A percentile compares a stretch with the other conserved stretches of the same genome.
Conservation (phyloP, 441 rosid species). For the Erodium chrysanthum region DNA sequence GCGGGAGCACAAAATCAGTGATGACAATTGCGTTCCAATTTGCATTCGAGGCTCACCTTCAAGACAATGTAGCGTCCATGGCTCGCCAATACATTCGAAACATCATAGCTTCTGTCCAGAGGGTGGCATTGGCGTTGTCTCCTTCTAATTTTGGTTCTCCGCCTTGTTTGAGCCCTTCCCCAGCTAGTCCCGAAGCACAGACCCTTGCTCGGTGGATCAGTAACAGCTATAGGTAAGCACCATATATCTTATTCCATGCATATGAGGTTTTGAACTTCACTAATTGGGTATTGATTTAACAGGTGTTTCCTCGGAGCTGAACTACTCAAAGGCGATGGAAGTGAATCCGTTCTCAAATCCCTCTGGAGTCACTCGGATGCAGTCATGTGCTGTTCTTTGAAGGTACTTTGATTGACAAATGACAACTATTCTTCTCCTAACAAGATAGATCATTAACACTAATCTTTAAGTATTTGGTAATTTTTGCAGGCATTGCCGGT, state of each 20-base stretch:
- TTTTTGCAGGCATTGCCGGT: slow-evolving; percentile 57
- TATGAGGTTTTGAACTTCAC: no score
- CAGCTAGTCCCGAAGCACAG: slow-evolving; percentile 75
- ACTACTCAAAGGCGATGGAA: slow-evolving; percentile 27
- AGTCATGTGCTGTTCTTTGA: slow-evolving; percentile 61
- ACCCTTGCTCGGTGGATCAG: slow-evolving; percentile 80
- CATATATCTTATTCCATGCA: no score
- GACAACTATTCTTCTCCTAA: no score
- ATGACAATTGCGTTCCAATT: slow-evolving; percentile 93
- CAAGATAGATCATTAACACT: neutral
- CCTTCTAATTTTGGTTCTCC: slow-evolving; percentile 61
- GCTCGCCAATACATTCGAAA: slow-evolving; percentile 85
- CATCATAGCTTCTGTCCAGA: slow-evolving; percentile 84
- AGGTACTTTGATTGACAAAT: slow-evolving; percentile 46
- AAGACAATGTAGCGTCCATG: slow-evolving; percentile 87
- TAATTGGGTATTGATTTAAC: neutral
- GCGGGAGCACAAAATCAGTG: slow-evolving; percentile 48
- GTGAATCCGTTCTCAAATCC: slow-evolving; percentile 23
- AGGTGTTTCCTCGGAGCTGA: slow-evolving; percentile 60
- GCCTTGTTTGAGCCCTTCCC: slow-evolving; percentile 50
- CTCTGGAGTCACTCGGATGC: slow-evolving; percentile 18
- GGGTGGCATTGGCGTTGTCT: slow-evolving; percentile 87
- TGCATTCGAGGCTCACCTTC: slow-evolving; percentile 74
- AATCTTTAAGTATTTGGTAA: neutral
- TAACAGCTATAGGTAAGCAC: slow-evolving; percentile 38